These are phyloP conservation scores for Phaeoacremonium minimum DNA, from an alignment of 2,329 filamentous ascomycete species.

Conservation along the genomic window DNA sequence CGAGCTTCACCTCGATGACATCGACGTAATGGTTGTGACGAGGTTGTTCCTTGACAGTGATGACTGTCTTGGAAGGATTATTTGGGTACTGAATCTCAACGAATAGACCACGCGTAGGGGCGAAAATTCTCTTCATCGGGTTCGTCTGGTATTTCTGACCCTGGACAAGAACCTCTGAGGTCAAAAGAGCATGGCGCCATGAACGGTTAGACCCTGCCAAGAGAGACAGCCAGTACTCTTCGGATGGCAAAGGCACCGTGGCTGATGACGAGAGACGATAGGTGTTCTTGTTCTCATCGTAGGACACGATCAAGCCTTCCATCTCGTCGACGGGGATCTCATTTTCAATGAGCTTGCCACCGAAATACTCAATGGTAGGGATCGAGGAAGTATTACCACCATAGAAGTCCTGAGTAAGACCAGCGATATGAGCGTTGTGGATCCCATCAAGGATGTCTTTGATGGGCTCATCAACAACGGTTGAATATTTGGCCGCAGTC, in stretches of 20 bases:
- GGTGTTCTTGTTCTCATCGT: slow-evolving; percentile 73
- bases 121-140: slow-evolving; percentile 87
- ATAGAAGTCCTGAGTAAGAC: slow-evolving; percentile 77
- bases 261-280: slow-evolving; percentile 79
- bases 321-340: slow-evolving; percentile 72
- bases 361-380: slow-evolving; percentile 90
- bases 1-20: slow-evolving; percentile 80
- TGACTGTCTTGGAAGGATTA: slow-evolving; percentile 76
- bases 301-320: slow-evolving; percentile 79
- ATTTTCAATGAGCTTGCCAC: slow-evolving; percentile 73
- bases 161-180: slow-evolving; percentile 89
- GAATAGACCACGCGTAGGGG: slow-evolving; percentile 78
- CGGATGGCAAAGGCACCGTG: slow-evolving; percentile 67
- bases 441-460: slow-evolving; percentile 91
- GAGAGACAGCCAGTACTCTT: slow-evolving; percentile 82
- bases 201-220: slow-evolving; percentile 82
- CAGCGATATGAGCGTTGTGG: slow-evolving; percentile 81
- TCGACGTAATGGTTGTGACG: slow-evolving; percentile 82
- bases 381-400: slow-evolving; percentile 67
- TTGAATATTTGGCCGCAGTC: slow-evolving; percentile 87
- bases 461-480: slow-evolving; percentile 84
- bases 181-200: slow-evolving; percentile 93
- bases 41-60: slow-evolving; percentile 82
- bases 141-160: slow-evolving; percentile 97
- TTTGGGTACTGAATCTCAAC: slow-evolving; percentile 84